Conservation (phyloP, 176 grass and related monocot species). For the Cenchrus purpureus region DNA sequence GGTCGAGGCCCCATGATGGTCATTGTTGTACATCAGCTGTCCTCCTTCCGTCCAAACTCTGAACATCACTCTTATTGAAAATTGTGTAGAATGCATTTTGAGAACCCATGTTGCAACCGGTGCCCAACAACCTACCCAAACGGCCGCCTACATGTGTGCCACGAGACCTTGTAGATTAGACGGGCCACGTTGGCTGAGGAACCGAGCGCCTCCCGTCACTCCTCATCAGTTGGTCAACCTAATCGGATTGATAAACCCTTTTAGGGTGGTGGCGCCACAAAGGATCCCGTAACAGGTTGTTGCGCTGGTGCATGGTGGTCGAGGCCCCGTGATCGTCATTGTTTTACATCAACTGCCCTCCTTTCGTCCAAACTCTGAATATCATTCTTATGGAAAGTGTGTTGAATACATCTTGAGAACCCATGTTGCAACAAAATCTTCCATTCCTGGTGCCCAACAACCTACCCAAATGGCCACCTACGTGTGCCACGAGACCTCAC, state of each 20-base stretch:
- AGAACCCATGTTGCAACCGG: not conserved
- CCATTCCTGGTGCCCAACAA: not conserved
- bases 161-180: not conserved
- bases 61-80: not conserved
- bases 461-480: too few relatives aligned
- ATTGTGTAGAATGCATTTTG: too few relatives aligned
- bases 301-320: not conserved
- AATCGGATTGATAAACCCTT: not conserved
- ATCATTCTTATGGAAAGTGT: too few relatives aligned
- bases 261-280: constrained; percentile 29
- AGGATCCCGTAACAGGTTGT: constrained; percentile 32
- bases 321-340: too few relatives aligned
- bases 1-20: too few relatives aligned
- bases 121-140: not conserved
- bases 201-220: not conserved
- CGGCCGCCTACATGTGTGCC: not conserved
- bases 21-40: too few relatives aligned
- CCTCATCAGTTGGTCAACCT: not conserved
- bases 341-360: too few relatives aligned
- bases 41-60: not conserved
- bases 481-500: too few relatives aligned
- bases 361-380: too few relatives aligned
- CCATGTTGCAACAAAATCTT: not conserved
- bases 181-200: not conserved
- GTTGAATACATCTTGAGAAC: too few relatives aligned